These are phyloP conservation scores for Ambispora gerdemannii DNA, from an alignment of 192 early-diverging fungal species.

Conservation along the genomic window DNA sequence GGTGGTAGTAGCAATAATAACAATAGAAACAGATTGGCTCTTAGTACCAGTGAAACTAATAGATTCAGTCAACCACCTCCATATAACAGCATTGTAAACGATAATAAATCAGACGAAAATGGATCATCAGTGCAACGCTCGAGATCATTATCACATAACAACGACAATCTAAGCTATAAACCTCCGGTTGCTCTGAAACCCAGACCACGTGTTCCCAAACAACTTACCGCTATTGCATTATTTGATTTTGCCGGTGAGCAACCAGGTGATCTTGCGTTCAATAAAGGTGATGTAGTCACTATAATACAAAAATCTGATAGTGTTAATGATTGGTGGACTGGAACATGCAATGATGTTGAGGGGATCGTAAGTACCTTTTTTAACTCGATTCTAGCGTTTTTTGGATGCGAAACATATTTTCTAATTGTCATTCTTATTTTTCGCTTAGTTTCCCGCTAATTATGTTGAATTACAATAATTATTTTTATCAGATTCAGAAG, in stretches of 20 bases:
- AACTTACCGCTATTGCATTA: conserved; percentile 61
- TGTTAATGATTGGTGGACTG: conserved; percentile 90
- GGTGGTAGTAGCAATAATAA: too few species aligned
- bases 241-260: conserved; percentile 83
- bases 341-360: conserved; percentile 55
- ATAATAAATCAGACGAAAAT: neutral
- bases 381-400: neutral
- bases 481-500: too few species aligned
- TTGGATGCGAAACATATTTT: neutral
- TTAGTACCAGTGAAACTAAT: conserved; percentile 7
- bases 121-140: neutral
- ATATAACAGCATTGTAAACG: neutral
- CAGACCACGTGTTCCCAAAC: conserved; percentile 33
- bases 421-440: neutral
- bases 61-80: conserved; percentile 11
- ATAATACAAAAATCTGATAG: conserved; percentile 67
- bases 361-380: conserved; percentile 37
- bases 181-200: conserved; percentile 46
- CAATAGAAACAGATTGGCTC: neutral
- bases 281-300: conserved; percentile 79
- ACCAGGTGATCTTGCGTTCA: conserved; percentile 80
- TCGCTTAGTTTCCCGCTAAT: conserved; percentile 9
- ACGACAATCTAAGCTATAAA: conserved; percentile 12
- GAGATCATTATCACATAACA: neutral
- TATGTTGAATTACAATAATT: neutral